phyloP scores from a whole-genome alignment of 441 rosid species.

The Lepidium campestre region DNA sequence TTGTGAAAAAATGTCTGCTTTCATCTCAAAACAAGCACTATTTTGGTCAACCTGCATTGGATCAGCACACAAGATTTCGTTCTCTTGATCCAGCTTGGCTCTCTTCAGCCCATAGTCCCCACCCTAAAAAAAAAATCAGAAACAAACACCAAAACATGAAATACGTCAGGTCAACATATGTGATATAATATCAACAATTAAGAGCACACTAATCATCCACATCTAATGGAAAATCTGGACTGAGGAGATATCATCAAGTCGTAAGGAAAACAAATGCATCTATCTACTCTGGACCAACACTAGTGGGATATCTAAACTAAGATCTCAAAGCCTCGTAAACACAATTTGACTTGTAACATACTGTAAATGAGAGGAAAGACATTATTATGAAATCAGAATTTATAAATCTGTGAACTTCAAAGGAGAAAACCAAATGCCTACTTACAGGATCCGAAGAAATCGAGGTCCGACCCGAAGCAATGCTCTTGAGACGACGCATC shows the following conservation, averaged over 20 bases:
- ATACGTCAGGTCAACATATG: background rate
- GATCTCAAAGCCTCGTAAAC: conserved; percentile 8
- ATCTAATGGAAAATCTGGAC: background rate
- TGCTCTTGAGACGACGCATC: conserved; percentile 52
- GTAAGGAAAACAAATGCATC: background rate
- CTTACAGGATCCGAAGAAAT: conserved; percentile 83
- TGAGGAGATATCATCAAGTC: background rate
- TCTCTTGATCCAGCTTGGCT: conserved; percentile 67
- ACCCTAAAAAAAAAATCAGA: conserved; percentile 36
- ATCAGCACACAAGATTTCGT: conserved; percentile 30
- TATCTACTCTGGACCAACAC: background rate
- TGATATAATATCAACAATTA: background rate
- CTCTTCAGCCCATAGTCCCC: conserved; percentile 71
- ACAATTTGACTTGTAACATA: background rate
- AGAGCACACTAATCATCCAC: background rate
- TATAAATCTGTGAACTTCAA: background rate
- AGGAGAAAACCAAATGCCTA: background rate
- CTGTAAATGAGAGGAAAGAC: background rate
- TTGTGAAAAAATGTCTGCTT: conserved; percentile 46
- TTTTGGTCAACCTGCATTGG: conserved; percentile 43
- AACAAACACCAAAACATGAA: background rate
- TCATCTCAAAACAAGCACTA: conserved; percentile 41
- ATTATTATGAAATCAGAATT: conserved; percentile 7
- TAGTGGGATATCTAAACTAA: background rate
- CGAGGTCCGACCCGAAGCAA: conserved; percentile 61